Evolutionary conservation across 169 alveolate species (phyloP), one percentile per base, ranked within the genome.

Genomic region (Eimeria mitis): DNA sequence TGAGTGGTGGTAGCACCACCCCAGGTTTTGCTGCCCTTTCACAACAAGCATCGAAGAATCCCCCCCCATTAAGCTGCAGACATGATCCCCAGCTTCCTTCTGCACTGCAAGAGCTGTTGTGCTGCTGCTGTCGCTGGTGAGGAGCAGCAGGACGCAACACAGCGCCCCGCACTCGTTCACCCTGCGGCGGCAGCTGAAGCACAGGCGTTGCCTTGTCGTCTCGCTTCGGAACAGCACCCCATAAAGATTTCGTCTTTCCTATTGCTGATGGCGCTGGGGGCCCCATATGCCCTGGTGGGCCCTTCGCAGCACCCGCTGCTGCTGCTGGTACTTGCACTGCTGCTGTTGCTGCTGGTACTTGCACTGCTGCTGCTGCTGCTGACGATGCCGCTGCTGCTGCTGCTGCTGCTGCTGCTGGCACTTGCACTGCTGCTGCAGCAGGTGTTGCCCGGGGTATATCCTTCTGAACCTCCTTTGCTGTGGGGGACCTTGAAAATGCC

Each of bases 1-100:
- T 37, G 56, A 85, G 92, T 37, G 92, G 92, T 14, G 92, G 92
- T 14, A 85, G 34, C 49, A 85, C 92, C 61, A 85, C 92, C 81
- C 92, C 92, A 16, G 92, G 23, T 71, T 42, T 85, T 40, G 92
- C 81, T 23, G 81, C 37, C 75, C 34, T 56, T 37, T 63, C 92
- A 25, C 92, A 85, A 63, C 76, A 85, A 21, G 79, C 8, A 9
- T 61, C 92, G 49, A 37, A 85, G 28, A 63, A 63, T 16, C 49
- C 81, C 40, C 81, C 92, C 23, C 81, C 81, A 23, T 37, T 54
- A 63, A 68, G n/a, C 44, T 79, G 63, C 81, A 85, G 42, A 25
- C 92, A 85, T 28, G 70, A 63, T 42, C 92, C 79, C 92, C 76
- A 63, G 19, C 70, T 19, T 37, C 90, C 90, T 34, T 83, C 90